Conservation (phyloP, 805 yeast species). For the Monosporozyma unispora region DNA sequence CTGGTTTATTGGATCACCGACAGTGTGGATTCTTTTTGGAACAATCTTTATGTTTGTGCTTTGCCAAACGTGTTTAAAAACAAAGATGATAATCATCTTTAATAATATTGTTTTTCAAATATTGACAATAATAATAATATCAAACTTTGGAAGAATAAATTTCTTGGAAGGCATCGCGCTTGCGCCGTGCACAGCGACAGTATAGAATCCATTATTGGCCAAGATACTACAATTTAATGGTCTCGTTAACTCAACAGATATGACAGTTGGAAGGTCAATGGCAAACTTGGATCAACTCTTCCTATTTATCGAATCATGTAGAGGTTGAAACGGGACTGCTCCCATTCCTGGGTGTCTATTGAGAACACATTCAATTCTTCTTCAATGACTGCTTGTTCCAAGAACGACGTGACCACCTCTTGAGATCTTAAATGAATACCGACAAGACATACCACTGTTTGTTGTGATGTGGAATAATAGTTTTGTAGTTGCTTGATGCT, state of each 20-base stretch:
- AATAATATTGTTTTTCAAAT: neutral
- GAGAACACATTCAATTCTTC: constrained; percentile 13
- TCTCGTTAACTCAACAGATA: too few species aligned
- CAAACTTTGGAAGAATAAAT: neutral
- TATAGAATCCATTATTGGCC: neutral
- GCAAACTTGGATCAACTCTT: neutral
- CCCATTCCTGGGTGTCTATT: constrained; percentile 12
- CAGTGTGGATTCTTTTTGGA: neutral
- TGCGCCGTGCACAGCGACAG: constrained; percentile 1
- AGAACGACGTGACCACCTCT: constrained; percentile 21
- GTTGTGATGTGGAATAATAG: constrained; percentile 3
- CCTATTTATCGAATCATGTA: constrained; percentile 11
- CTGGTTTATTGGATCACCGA: neutral
- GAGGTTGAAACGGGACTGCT: constrained; percentile 18
- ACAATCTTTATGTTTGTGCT: neutral
- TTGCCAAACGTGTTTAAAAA: neutral
- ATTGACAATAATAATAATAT: neutral
- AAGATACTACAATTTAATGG: too few species aligned
- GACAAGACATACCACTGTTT: constrained; percentile 9
- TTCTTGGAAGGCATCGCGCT: neutral
- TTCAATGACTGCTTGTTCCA: constrained; percentile 21
- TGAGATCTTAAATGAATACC: constrained; percentile 30
- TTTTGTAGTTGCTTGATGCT: constrained; percentile 15
- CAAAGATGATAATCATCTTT: neutral
- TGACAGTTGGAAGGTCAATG: neutral